Percentiles rank a stretch among this genome's conserved stretches.
Evolutionary conservation across 2,329 filamentous ascomycete genomes (phyloP).

Genomic region (Lecanicillium sp.): DNA sequence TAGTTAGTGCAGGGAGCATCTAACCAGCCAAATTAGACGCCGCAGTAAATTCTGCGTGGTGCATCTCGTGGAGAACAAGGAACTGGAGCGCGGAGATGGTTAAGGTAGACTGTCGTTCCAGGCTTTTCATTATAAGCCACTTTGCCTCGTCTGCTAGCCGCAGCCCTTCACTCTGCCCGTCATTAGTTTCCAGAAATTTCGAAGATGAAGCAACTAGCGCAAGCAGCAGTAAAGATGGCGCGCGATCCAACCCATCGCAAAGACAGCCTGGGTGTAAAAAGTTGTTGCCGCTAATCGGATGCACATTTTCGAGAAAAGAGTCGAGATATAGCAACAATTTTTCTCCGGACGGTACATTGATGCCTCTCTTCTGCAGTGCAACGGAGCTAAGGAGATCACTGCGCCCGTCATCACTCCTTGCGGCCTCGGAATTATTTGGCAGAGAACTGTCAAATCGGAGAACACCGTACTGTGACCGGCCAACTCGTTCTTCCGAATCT

Average conservation of each 20-base stretch:
- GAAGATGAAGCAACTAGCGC: background rate
- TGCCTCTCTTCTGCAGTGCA: background rate
- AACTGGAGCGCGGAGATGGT: background rate
- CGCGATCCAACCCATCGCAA: background rate
- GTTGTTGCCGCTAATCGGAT: constrained; percentile 1
- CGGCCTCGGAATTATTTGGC: too few species aligned
- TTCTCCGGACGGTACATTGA: background rate
- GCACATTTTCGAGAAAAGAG: background rate
- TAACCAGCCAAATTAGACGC: background rate
- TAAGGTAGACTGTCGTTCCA: background rate
- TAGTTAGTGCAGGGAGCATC: background rate
- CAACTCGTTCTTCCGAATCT: too few species aligned
- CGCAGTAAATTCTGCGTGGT: background rate
- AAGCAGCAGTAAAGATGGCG: background rate
- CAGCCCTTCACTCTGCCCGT: background rate
- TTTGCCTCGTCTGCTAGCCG: background rate
- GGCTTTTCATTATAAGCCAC: constrained; percentile 1
- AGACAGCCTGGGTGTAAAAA: background rate
- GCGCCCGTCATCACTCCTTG: too few species aligned
- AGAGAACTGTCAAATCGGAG: too few species aligned
- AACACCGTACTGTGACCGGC: too few species aligned
- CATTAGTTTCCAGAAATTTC: background rate
- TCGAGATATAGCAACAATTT: background rate
- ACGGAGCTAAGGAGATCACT: background rate
- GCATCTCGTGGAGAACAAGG: background rate